A percentile compares a stretch with the other conserved stretches of the same genome.
Conservation (phyloP, 768 basidiomycete genomes). For the Suillus fuscotomentosus region DNA sequence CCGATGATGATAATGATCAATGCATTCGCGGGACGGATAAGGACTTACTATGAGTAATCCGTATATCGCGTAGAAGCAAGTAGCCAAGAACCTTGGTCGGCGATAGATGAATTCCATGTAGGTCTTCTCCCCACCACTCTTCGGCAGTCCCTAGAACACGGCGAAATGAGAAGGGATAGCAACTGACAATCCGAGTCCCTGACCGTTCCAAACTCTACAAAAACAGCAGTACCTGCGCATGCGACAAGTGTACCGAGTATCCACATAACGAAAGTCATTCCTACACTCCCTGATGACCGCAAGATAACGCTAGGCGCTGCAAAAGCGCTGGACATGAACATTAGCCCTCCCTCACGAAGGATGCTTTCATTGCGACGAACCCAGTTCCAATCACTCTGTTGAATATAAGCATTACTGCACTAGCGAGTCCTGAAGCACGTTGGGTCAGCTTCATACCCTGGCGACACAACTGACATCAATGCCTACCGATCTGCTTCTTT, state of each 20-base stretch:
- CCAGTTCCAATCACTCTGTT: conserved; percentile 77
- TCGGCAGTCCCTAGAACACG: conserved; percentile 55
- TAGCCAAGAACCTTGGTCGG: conserved; percentile 57
- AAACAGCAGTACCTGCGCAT: conserved; percentile 65
- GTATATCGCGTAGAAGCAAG: conserved; percentile 59
- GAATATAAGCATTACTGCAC: conserved; percentile 66
- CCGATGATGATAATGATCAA: neutral
- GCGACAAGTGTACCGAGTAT: conserved; percentile 64
- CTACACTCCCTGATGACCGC: conserved; percentile 66
- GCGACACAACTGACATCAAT: neutral
- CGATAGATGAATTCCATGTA: conserved; percentile 73
- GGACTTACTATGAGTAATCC: conserved; percentile 53
- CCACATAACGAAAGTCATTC: conserved; percentile 70
- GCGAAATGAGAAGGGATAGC: neutral
- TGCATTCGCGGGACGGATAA: neutral
- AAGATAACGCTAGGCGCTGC: conserved; percentile 70
- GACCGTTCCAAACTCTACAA: conserved; percentile 75
- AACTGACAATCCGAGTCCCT: conserved; percentile 11
- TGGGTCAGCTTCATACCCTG: conserved; percentile 6
- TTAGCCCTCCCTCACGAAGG: neutral
- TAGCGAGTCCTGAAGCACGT: conserved; percentile 29
- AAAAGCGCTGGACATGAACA: conserved; percentile 50
- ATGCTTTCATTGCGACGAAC: conserved; percentile 29
- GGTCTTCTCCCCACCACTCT: conserved; percentile 75
- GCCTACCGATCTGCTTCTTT: conserved; percentile 52